Conservation (phyloP, 78 protist genomes). For the Dictyostelium capitatum region DNA sequence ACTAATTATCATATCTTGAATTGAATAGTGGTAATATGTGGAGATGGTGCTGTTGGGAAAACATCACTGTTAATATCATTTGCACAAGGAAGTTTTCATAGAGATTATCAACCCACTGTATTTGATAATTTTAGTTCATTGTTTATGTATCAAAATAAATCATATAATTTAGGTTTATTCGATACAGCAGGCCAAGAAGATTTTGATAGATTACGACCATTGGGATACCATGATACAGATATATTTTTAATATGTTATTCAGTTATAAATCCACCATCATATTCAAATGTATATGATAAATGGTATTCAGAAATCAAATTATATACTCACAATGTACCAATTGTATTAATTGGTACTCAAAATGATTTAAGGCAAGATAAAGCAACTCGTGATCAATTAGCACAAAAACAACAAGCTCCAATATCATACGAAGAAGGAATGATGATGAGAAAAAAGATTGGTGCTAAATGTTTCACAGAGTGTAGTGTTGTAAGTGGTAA, state of each 20-base stretch:
- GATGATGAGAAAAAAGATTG: conserved; percentile 69
- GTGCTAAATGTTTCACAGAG: conserved; percentile 72
- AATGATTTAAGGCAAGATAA: conserved; percentile 84
- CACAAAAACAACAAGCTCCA: conserved; percentile 53
- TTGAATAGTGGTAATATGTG: neutral
- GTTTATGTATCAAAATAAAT: conserved; percentile 91
- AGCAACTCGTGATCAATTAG: neutral
- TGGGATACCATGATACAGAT: conserved; percentile 85
- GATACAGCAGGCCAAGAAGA: conserved; percentile 86
- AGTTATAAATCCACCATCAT: conserved; percentile 87
- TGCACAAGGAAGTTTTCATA: conserved; percentile 63
- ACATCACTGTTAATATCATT: conserved; percentile 54
- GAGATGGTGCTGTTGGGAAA: conserved; percentile 62
- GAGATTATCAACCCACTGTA: conserved; percentile 86
- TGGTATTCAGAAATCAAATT: conserved; percentile 93
- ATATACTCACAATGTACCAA: conserved; percentile 86
- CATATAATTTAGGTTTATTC: conserved; percentile 90
- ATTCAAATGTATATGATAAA: conserved; percentile 87
- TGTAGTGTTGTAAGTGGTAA: conserved; percentile 50
- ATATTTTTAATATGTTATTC: conserved; percentile 88
- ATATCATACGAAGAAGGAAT: conserved; percentile 75
- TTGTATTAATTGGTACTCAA: conserved; percentile 94
- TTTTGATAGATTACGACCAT: conserved; percentile 94
- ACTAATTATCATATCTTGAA: neutral
- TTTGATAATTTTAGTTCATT: conserved; percentile 95